Evolutionary conservation across 1,284 basidiomycete genomes (phyloP).

Genomic region (Leccinum holopus): DNA sequence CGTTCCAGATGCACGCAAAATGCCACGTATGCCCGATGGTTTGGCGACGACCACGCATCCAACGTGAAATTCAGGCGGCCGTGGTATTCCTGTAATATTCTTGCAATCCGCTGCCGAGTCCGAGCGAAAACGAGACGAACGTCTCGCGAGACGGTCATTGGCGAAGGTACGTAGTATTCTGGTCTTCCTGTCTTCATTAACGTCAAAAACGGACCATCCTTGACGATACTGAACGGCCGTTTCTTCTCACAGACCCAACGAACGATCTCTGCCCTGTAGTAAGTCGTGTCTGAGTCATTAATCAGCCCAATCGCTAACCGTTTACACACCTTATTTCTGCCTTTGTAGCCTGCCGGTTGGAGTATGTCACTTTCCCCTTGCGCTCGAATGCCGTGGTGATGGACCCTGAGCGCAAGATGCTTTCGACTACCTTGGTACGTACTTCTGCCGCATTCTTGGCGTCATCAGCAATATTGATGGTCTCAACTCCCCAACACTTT

Average conservation of each 20-base stretch:
- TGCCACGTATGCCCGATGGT: neutral
- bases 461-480: neutral
- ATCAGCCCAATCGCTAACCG: neutral
- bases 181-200: constrained; percentile 1
- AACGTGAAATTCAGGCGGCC: neutral
- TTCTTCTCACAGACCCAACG: neutral
- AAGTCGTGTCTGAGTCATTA: neutral
- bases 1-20: neutral
- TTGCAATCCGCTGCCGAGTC: neutral
- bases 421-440: neutral
- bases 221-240: neutral
- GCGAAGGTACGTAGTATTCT: neutral
- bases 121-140: neutral
- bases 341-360: neutral
- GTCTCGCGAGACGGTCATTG: neutral
- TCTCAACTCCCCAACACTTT: neutral
- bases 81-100: neutral
- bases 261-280: neutral
- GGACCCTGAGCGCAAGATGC: neutral
- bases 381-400: neutral
- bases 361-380: neutral
- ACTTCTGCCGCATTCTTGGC: neutral
- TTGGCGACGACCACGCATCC: neutral
- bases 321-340: constrained; percentile 1
- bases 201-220: neutral